phyloP scores from a whole-genome alignment of 225 moss, liverwort and hornwort genomes.

The Lunularia cruciata region DNA sequence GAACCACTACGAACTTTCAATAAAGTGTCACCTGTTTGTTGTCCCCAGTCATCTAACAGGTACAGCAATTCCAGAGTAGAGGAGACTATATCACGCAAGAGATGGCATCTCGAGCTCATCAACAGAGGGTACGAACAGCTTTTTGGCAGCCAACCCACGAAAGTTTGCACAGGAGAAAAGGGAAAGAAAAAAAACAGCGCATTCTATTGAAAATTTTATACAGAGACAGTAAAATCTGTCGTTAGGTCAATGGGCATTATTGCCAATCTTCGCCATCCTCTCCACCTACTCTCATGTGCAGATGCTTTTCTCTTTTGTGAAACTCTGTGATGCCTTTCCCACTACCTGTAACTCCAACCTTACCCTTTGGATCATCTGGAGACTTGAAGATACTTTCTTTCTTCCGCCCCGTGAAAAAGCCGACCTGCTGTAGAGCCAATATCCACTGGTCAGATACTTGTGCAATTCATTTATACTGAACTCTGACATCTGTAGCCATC shows the following conservation, averaged over 20 bases:
- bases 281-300: slow-evolving; percentile 91
- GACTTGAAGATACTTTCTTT: slow-evolving; percentile 99
- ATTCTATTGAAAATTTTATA: slow-evolving; percentile 29
- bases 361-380: slow-evolving; percentile 97
- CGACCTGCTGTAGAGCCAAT: slow-evolving; percentile 58
- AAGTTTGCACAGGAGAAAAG: neutral
- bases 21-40: no score
- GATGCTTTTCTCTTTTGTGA: slow-evolving; percentile 99
- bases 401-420: slow-evolving; percentile 96
- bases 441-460: slow-evolving; percentile 19
- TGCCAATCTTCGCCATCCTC: slow-evolving; percentile 85
- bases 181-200: neutral
- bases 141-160: no score
- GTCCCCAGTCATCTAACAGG: no score
- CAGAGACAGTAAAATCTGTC: slow-evolving; percentile 25
- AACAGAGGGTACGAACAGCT: no score
- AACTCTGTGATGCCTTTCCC: slow-evolving; percentile 99
- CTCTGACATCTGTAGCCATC: no score
- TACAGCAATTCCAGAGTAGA: no score
- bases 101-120: no score
- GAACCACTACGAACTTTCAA: no score
- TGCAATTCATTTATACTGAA: neutral
- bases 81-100: no score
- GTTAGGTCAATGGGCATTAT: slow-evolving; percentile 14
- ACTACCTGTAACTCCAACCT: slow-evolving; percentile 99